Conservation (phyloP, 768 basidiomycete genomes). For the Pleurotus tuoliensis region DNA sequence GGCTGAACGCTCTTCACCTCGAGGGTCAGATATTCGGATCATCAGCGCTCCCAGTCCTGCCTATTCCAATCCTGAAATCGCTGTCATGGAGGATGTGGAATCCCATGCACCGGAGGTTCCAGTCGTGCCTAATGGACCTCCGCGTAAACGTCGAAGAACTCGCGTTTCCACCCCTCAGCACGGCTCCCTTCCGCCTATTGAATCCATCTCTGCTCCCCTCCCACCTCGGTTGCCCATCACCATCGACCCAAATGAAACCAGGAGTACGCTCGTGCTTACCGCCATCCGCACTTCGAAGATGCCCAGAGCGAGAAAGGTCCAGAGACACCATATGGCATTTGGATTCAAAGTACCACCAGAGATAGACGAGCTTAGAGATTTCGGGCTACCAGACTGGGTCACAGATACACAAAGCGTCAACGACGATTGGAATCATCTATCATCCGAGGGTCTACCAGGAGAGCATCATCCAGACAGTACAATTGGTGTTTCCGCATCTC, state of each 20-base stretch:
- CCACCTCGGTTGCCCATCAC: conserved; percentile 5
- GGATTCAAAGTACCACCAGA: conserved; percentile 52
- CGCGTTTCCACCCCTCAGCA: too few relatives aligned
- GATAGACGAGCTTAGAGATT: conserved; percentile 47
- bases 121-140: too few relatives aligned
- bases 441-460: not conserved
- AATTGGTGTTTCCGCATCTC: not conserved
- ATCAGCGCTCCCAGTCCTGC: conserved; percentile 14
- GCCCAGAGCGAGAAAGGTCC: conserved; percentile 43
- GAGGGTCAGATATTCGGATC: not conserved
- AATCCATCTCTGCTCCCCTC: conserved; percentile 18
- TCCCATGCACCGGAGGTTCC: too few relatives aligned
- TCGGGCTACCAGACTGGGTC: conserved; percentile 55
- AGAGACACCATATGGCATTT: conserved; percentile 55
- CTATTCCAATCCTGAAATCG: conserved; percentile 27
- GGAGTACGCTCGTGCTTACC: conserved; percentile 36
- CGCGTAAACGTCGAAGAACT: too few relatives aligned
- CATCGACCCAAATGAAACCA: conserved; percentile 9
- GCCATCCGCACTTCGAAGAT: conserved; percentile 45
- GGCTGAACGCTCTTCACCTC: not conserved
- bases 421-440: conserved; percentile 9
- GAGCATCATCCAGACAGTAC: not conserved
- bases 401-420: conserved; percentile 14
- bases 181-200: conserved; percentile 23
- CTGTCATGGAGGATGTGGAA: conserved; percentile 12